Conservation (phyloP, 176 grass and related monocot genomes). For the Musa itinerans region DNA sequence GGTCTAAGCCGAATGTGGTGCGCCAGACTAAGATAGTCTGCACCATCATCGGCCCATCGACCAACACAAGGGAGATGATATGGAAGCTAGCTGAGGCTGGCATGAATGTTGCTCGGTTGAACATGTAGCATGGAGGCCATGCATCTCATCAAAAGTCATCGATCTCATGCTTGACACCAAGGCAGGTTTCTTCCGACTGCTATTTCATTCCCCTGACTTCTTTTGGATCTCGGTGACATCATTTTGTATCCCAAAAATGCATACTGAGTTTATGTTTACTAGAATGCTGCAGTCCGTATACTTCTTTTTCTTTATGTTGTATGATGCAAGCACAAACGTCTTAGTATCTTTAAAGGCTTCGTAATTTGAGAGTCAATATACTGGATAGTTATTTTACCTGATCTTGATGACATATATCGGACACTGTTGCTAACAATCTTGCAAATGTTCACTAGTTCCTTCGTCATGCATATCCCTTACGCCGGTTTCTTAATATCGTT, state of each 20-base stretch:
- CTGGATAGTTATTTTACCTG: background rate
- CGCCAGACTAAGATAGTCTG: conserved; percentile 98
- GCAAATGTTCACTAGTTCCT: background rate
- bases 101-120: conserved; percentile 86
- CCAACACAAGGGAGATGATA: conserved; percentile 89
- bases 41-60: conserved; percentile 78
- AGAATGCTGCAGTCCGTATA: no score
- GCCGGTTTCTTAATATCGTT: background rate
- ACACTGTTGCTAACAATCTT: background rate
- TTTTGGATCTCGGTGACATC: background rate
- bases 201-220: background rate
- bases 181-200: conserved; percentile 29
- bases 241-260: background rate
- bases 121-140: conserved; percentile 96
- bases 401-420: background rate
- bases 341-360: background rate
- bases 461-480: background rate
- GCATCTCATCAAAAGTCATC: conserved; percentile 89
- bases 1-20: conserved; percentile 75
- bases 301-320: no score
- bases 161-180: conserved; percentile 97
- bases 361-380: background rate
- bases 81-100: conserved; percentile 80
- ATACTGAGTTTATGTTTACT: no score
- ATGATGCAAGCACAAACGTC: no score